These are phyloP conservation scores for Amanita pseudoporphyria DNA, from an alignment of 768 basidiomycete species.

Conservation along the genomic window DNA sequence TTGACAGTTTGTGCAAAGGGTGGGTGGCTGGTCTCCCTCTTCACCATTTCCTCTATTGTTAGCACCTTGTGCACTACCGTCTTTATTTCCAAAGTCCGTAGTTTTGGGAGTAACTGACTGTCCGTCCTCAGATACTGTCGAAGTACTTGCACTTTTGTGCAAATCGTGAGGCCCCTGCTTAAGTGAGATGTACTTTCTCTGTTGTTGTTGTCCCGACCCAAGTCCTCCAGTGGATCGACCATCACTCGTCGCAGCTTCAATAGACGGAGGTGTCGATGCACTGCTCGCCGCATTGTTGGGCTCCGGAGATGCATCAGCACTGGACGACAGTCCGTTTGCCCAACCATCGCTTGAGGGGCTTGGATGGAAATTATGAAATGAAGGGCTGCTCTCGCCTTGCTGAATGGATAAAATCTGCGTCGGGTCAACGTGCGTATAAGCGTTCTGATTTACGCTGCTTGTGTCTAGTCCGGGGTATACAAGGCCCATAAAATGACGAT, in stretches of 20 bases:
- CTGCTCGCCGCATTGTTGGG: conserved; percentile 52
- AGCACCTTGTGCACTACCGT: not conserved
- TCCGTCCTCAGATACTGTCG: conserved; percentile 29
- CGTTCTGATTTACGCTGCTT: conserved; percentile 30
- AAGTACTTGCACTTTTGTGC: conserved; percentile 46
- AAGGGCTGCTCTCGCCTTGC: conserved; percentile 14
- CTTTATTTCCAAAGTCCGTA: conserved; percentile 2
- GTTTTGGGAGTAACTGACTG: conserved; percentile 11
- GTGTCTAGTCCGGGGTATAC: conserved; percentile 49
- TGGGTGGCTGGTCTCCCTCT: conserved; percentile 64
- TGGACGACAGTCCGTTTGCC: conserved; percentile 59
- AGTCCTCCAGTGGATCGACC: not conserved
- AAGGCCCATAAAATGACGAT: conserved; percentile 56
- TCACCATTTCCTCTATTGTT: conserved; percentile 25
- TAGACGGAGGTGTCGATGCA: conserved; percentile 67
- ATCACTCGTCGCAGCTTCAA: conserved; percentile 31
- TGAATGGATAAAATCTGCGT: conserved; percentile 60
- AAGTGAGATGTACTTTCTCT: conserved; percentile 55
- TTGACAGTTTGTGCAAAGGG: conserved; percentile 89
- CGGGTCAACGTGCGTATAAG: conserved; percentile 83
- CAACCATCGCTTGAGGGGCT: conserved; percentile 81
- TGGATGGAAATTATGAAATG: conserved; percentile 47
- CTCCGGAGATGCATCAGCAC: conserved; percentile 68
- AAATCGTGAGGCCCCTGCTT: conserved; percentile 52
- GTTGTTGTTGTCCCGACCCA: conserved; percentile 13